phyloP scores from a whole-genome alignment of 169 alveolate species.

The Eimeria zaria region DNA sequence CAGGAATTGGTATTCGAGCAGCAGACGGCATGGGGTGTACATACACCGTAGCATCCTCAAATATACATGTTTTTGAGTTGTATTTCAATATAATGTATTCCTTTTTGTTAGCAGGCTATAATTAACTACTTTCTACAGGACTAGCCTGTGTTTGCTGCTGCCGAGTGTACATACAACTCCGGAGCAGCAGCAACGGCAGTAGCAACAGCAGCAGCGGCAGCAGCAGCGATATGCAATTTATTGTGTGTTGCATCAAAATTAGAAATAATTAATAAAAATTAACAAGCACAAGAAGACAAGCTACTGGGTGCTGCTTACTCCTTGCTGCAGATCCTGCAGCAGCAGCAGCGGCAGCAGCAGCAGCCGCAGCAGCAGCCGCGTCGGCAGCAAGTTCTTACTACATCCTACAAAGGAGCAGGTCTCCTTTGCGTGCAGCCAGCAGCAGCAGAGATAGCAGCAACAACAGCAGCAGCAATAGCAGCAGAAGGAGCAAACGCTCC shows the following conservation, averaged over 20 bases:
- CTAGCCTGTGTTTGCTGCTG: background rate
- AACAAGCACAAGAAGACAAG: background rate
- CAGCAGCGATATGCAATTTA: background rate
- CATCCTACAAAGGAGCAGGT: background rate
- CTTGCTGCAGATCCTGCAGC: conserved; percentile 36
- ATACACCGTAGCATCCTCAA: background rate
- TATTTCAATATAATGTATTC: background rate
- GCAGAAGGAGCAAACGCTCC: background rate
- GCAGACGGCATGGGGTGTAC: background rate
- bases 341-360: conserved; percentile 16
- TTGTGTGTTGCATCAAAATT: background rate
- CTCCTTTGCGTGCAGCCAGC: background rate
- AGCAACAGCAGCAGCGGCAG: background rate
- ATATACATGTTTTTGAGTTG: background rate
- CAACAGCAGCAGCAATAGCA: background rate
- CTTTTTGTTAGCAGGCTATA: background rate
- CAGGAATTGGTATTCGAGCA: background rate
- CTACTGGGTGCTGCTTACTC: background rate
- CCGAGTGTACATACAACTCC: background rate
- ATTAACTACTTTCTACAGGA: background rate
- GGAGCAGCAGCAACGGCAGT: conserved; percentile 19
- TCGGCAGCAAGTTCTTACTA: background rate
- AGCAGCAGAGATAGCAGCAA: background rate
- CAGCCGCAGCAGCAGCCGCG: conserved; percentile 27
- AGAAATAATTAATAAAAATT: no score